Evolutionary conservation across 768 basidiomycete species (phyloP), one percentile per base, ranked within the genome.

Genomic region (Heimioporus sp.): DNA sequence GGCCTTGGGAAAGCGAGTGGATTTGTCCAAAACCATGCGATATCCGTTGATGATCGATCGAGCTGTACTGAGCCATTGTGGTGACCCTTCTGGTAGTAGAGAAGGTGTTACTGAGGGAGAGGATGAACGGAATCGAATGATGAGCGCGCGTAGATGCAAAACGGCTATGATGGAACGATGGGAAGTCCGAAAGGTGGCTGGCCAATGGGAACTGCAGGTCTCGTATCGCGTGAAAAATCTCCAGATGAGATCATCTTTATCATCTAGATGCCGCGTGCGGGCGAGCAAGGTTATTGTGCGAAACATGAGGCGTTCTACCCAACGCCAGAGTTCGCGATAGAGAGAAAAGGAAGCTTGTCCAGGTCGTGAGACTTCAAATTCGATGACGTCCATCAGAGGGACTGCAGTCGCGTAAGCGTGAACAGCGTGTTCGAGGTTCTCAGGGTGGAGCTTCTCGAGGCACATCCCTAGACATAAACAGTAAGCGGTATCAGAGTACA

Each of bases 291-390:
- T 72, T 39, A 90, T 77, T 2, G 84, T 85, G n/a, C 94, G 80
- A 74, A 89, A 88, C n/a, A 94, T 72, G 20, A 91, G 76, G 17
- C 84, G 78, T 59, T 96, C 92, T 3, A 81, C 75, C 89, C 90
- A 94, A 45, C 92, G 78, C 77, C 91, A 93, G 10, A 95, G 76
- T 61, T 98, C 94, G 8, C 87, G 86, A 49, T 88, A 83, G 42
- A 78, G 78, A 4, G 72, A 65, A 59, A 92, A 63, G 51, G 47
- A 64, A 1, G 43, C 28, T 46, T 57, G 65, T 57, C 50, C 56
- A 45, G 68, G 49, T 34, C 59, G 67, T 16, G 73, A 72, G 31
- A 83, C 76, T 51, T 82, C 80, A 34, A 73, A 66, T 45, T 76
- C 74, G 35, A 80, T 66, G 24, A 73, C 62, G 4, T 72, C 67